Percentiles rank a stretch among this genome's conserved stretches.
phyloP scores from a whole-genome alignment of 2,329 filamentous ascomycete species.

The Cladosporium velox region DNA sequence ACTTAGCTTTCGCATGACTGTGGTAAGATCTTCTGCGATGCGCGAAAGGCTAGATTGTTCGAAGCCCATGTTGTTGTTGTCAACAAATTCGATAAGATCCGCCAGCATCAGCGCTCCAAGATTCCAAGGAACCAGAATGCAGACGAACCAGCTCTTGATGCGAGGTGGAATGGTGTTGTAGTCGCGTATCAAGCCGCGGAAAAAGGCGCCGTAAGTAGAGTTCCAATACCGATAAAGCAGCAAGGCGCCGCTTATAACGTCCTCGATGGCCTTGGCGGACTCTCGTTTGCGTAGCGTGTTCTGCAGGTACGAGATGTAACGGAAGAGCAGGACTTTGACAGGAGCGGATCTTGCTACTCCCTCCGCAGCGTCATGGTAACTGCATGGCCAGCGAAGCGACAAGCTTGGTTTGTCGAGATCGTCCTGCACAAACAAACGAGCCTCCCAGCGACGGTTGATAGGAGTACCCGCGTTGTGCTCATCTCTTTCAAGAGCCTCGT shows the following conservation, averaged over 20 bases:
- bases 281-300: conserved; percentile 10
- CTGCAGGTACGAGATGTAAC: conserved; percentile 10
- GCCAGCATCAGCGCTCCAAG: conserved; percentile 9
- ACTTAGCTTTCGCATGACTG: neutral
- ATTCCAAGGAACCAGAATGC: conserved; percentile 13
- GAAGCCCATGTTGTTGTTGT: neutral
- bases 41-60: neutral
- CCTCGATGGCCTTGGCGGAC: conserved; percentile 2
- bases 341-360: conserved; percentile 9
- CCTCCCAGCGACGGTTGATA: conserved; percentile 1
- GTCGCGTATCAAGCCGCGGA: conserved; percentile 7
- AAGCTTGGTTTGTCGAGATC: conserved; percentile 5
- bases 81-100: conserved; percentile 7
- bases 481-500: neutral
- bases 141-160: conserved; percentile 15
- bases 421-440: conserved; percentile 3
- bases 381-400: conserved; percentile 8
- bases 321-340: conserved; percentile 9
- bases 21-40: neutral
- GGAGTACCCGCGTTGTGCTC: neutral
- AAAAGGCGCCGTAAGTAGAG: conserved; percentile 5
- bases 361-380: neutral
- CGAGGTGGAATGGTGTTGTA: conserved; percentile 5
- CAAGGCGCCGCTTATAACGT: conserved; percentile 7
- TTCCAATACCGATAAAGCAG: conserved; percentile 7